A percentile compares a stretch with the other conserved stretches of the same genome.
Evolutionary conservation across 2,329 filamentous ascomycete genomes (phyloP).

Genomic region (Apiospora hydei): DNA sequence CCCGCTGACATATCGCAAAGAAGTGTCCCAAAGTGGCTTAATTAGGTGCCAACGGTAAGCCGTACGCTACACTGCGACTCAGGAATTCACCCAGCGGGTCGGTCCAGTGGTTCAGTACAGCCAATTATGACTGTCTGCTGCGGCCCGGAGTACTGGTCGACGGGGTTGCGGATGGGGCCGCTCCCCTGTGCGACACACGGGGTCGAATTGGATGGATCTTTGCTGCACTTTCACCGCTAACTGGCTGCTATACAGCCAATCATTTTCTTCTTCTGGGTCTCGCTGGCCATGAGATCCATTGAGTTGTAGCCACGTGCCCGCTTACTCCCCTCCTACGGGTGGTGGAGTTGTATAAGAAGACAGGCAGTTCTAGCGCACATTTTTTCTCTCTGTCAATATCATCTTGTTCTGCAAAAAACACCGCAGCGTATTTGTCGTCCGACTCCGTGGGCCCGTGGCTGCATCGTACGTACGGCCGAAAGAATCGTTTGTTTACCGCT

Average conservation of each 20-base stretch:
- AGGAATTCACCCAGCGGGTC: conserved; percentile 5
- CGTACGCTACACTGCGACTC: neutral
- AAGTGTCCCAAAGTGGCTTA: conserved; percentile 10
- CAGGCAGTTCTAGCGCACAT: conserved; percentile 31
- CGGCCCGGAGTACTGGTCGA: conserved; percentile 14
- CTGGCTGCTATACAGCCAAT: conserved; percentile 32
- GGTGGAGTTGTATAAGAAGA: conserved; percentile 33
- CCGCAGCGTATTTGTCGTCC: neutral
- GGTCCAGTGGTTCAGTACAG: neutral
- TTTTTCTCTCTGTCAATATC: conserved; percentile 27
- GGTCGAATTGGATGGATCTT: conserved; percentile 29
- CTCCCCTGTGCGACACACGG: conserved; percentile 32
- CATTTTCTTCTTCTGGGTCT: conserved; percentile 28
- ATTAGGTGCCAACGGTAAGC: conserved; percentile 14
- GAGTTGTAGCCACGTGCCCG: conserved; percentile 35
- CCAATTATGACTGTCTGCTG: conserved; percentile 9
- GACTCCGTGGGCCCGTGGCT: neutral
- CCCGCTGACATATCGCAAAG: neutral
- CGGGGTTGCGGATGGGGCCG: conserved; percentile 19
- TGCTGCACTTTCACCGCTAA: conserved; percentile 29
- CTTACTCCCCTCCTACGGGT: conserved; percentile 26
- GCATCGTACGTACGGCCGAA: neutral
- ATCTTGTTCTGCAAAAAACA: conserved; percentile 16
- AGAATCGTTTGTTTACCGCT: neutral
- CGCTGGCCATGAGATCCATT: conserved; percentile 31